Evolutionary conservation across 768 basidiomycete species (phyloP).

Genomic region (Chalciporus chontae): DNA sequence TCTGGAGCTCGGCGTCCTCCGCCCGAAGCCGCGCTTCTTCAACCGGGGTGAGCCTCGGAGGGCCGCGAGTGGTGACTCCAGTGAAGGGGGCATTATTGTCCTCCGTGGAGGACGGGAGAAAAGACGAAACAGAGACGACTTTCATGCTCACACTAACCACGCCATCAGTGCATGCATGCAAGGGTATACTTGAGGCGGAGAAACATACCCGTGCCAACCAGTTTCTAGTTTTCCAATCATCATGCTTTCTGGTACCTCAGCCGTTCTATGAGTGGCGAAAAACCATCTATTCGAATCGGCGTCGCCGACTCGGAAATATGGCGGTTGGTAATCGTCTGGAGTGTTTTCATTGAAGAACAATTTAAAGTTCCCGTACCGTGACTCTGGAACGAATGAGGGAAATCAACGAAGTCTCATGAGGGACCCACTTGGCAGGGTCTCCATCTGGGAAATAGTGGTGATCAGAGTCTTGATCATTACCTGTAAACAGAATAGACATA

Average conservation of each 20-base stretch:
- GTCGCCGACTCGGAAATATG: slow-evolving; percentile 72
- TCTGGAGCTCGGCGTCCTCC: slow-evolving; percentile 57
- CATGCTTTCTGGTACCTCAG: slow-evolving; percentile 73
- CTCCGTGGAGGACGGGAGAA: slow-evolving; percentile 61
- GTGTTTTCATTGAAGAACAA: slow-evolving; percentile 78
- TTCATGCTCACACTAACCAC: slow-evolving; percentile 59
- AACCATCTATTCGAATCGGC: slow-evolving; percentile 71
- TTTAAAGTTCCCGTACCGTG: slow-evolving; percentile 86
- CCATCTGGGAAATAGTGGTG: slow-evolving; percentile 77
- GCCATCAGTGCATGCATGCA: not conserved
- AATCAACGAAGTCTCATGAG: not conserved
- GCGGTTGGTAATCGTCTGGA: slow-evolving; percentile 82
- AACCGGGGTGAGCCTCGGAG: slow-evolving; percentile 48
- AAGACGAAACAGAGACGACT: slow-evolving; percentile 69
- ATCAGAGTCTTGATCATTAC: slow-evolving; percentile 73
- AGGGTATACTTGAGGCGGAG: not conserved
- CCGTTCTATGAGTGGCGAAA: slow-evolving; percentile 71
- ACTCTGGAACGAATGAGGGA: slow-evolving; percentile 41
- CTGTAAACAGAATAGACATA: slow-evolving; percentile 34
- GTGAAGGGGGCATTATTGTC: slow-evolving; percentile 55
- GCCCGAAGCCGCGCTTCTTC: slow-evolving; percentile 53
- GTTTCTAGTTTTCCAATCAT: slow-evolving; percentile 66
- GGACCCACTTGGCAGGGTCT: slow-evolving; percentile 66
- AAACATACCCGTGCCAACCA: slow-evolving; percentile 64
- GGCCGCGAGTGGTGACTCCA: slow-evolving; percentile 38